These are phyloP conservation scores for Emericellopsis atlantica DNA, from an alignment of 2,329 filamentous ascomycete genomes.

Conservation along the genomic window DNA sequence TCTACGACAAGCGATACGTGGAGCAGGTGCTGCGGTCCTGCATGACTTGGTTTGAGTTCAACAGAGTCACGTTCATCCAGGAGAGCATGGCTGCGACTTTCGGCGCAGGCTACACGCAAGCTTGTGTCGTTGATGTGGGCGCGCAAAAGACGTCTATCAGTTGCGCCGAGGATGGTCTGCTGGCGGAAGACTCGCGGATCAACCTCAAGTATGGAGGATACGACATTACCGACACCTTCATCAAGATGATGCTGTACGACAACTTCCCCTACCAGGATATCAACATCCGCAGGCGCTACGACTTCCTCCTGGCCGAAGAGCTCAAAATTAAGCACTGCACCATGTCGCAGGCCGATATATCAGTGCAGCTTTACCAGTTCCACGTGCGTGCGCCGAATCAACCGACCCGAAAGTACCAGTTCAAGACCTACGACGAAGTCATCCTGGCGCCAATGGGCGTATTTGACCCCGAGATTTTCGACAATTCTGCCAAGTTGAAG, in stretches of 20 bases:
- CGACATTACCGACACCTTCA: conserved; percentile 87
- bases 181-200: conserved; percentile 84
- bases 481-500: conserved; percentile 66
- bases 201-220: conserved; percentile 90
- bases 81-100: conserved; percentile 92
- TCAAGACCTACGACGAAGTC: conserved; percentile 95
- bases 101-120: conserved; percentile 85
- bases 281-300: conserved; percentile 79
- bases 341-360: conserved; percentile 80
- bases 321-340: conserved; percentile 89
- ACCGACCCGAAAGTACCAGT: conserved; percentile 83
- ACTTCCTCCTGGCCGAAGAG: conserved; percentile 89
- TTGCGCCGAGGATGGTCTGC: conserved; percentile 93
- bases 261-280: conserved; percentile 94
- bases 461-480: conserved; percentile 80
- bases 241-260: conserved; percentile 97
- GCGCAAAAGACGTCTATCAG: conserved; percentile 96
- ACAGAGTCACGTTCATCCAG: conserved; percentile 83
- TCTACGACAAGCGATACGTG: conserved; percentile 92
- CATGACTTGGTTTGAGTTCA: conserved; percentile 83
- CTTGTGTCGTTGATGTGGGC: conserved; percentile 91
- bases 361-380: conserved; percentile 79
- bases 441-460: conserved; percentile 93
- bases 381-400: conserved; percentile 80
- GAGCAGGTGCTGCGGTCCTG: conserved; percentile 73